Evolutionary conservation across 345 rosid species (phyloP), one percentile per base, ranked within the genome.

Genomic region (Pugionium dolabratum): DNA sequence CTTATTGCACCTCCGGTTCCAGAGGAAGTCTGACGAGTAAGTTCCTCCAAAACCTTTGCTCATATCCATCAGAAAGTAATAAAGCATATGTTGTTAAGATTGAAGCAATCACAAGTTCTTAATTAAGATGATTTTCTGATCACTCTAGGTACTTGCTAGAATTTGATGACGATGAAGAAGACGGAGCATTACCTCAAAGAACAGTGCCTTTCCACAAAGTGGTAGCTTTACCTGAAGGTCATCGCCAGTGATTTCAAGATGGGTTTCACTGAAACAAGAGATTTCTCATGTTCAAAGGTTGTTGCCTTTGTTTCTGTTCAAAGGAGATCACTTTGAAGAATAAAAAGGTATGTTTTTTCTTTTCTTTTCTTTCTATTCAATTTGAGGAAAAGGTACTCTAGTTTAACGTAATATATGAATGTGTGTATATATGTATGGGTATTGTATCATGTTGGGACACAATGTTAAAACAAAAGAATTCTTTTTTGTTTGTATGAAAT

Each of bases 111-210:
- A n/a, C 26, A 42, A 30, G 51, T 31, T 39, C 3, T 37, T 29
- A 39, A 7, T 7, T 32, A 29, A 18, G 33, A 57, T 66, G 39
- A 7, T 58, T 54, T 49, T 49, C 27, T 59, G 72, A 69, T 36
- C 33, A 25, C 43, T 10, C 27, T 79, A 93, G 99, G 57, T 93
- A 93, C 76, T 61, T 90, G 68, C 81, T 93, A 58, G 99, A 93
- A 73, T 93, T 93, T 29, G 99, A 94, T 18, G 97, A 90, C 5
- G 99, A 94, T 1, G 99, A 94, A 54, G 99, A 94, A 81, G 96
- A 94, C 6, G 99, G 97, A 75, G 80, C 90, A 41, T 70, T 90
- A 77, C 99, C 97, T 30, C 86, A 86, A 79, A 84, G 97, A 78
- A 76, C 77, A 0, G 97, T 94, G 6, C 92, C 97, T 7, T 90